These are phyloP conservation scores for Pontederia paniculata DNA, from an alignment of 176 grass and related monocot genomes.

Conservation along the genomic window DNA sequence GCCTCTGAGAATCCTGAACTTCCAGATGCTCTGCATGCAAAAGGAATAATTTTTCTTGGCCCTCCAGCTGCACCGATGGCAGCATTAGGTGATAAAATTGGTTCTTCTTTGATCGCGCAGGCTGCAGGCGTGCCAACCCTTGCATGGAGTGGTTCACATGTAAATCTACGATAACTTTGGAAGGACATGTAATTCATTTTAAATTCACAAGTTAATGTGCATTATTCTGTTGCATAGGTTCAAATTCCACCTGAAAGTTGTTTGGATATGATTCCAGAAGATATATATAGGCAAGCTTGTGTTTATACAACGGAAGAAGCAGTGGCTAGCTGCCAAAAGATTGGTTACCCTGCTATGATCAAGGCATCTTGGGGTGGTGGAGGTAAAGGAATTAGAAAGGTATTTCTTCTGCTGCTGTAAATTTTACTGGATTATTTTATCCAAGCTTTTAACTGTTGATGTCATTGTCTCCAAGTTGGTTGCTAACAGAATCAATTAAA, in stretches of 20 bases:
- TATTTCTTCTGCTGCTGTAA: slow-evolving; percentile 11
- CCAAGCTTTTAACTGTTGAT: neutral
- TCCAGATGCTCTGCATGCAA: slow-evolving; percentile 63
- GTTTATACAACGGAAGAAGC: slow-evolving; percentile 94
- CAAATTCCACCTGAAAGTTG: slow-evolving; percentile 58
- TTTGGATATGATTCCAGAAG: slow-evolving; percentile 66
- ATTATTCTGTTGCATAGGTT: slow-evolving; percentile 39
- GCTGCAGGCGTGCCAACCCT: slow-evolving; percentile 96
- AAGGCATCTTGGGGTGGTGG: slow-evolving; percentile 99
- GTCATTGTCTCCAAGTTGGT: too few species aligned
- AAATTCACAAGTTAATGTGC: slow-evolving; percentile 11
- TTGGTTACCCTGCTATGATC: slow-evolving; percentile 98
- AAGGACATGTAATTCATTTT: neutral
- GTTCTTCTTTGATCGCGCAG: slow-evolving; percentile 97
- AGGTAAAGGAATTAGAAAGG: slow-evolving; percentile 99
- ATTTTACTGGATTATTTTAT: slow-evolving; percentile 30
- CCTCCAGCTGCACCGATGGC: slow-evolving; percentile 80
- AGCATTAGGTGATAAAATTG: slow-evolving; percentile 93
- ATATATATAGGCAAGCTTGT: slow-evolving; percentile 82
- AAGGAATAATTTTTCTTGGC: slow-evolving; percentile 90
- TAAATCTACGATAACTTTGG: slow-evolving; percentile 33
- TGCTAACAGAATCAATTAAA: too few species aligned
- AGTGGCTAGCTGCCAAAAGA: slow-evolving; percentile 81
- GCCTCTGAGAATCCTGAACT: slow-evolving; percentile 98
- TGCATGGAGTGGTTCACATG: slow-evolving; percentile 97